These are phyloP conservation scores for Silene uniflora DNA, from an alignment of 148 eudicot genomes.

Conservation along the genomic window DNA sequence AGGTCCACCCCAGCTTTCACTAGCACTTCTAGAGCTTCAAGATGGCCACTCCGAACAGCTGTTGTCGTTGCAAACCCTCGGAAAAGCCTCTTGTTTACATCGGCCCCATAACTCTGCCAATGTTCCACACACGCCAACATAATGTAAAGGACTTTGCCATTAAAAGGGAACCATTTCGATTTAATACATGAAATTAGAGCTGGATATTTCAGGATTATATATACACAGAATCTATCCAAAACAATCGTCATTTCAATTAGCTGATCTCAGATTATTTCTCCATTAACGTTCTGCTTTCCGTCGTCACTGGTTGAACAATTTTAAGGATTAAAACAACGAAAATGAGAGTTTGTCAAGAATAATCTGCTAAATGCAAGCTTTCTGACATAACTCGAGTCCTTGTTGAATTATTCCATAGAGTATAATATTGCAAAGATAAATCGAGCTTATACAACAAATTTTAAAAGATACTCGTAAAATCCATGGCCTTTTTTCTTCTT, in stretches of 20 bases:
- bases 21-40: slow-evolving; percentile 53
- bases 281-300: neutral
- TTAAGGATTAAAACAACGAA: neutral
- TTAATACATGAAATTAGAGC: neutral
- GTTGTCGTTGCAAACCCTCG: no score
- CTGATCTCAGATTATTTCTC: neutral
- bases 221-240: neutral
- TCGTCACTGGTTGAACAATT: neutral
- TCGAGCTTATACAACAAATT: slow-evolving; percentile 13
- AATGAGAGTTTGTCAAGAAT: slow-evolving; percentile 3
- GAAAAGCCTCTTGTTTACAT: no score
- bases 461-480: slow-evolving; percentile 48
- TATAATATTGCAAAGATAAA: slow-evolving; percentile 11
- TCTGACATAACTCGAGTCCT: slow-evolving; percentile 11
- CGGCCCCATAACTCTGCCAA: no score
- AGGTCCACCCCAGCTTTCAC: slow-evolving; percentile 44
- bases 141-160: slow-evolving; percentile 8
- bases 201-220: neutral
- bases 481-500: slow-evolving; percentile 95
- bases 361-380: neutral
- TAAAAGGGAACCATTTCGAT: neutral
- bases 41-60: no score
- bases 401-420: neutral
- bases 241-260: neutral
- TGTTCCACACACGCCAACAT: neutral